These are phyloP conservation scores for Postia placenta DNA, from an alignment of 768 basidiomycete species.

Conservation along the genomic window DNA sequence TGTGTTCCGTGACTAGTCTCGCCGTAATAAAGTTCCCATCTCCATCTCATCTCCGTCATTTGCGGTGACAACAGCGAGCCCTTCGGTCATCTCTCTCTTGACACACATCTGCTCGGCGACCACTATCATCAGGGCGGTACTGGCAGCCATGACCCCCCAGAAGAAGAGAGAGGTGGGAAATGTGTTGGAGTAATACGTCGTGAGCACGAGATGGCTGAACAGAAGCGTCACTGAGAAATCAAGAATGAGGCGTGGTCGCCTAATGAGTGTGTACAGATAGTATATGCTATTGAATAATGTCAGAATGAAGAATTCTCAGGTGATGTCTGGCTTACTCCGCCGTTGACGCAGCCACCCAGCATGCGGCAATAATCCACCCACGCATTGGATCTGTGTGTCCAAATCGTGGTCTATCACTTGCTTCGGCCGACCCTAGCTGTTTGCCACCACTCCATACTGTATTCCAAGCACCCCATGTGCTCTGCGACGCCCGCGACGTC, in stretches of 20 bases:
- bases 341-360: slow-evolving; percentile 78
- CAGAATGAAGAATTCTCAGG: background rate
- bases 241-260: slow-evolving; percentile 88
- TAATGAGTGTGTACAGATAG: slow-evolving; percentile 82
- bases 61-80: slow-evolving; percentile 43
- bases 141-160: slow-evolving; percentile 74
- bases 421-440: slow-evolving; percentile 60
- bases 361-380: slow-evolving; percentile 86
- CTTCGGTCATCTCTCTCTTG: slow-evolving; percentile 84
- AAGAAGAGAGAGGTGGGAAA: slow-evolving; percentile 89
- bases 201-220: slow-evolving; percentile 89
- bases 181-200: slow-evolving; percentile 83
- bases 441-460: slow-evolving; percentile 81
- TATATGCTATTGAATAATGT: slow-evolving; percentile 44
- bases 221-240: slow-evolving; percentile 90
- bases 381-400: slow-evolving; percentile 71
- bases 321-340: slow-evolving; percentile 73
- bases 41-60: slow-evolving; percentile 50
- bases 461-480: slow-evolving; percentile 58
- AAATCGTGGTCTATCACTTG: slow-evolving; percentile 59
- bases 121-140: slow-evolving; percentile 69
- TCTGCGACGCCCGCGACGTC: slow-evolving; percentile 61
- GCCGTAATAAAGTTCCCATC: slow-evolving; percentile 40
- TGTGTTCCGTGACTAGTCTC: slow-evolving; percentile 27
- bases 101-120: slow-evolving; percentile 90